Evolutionary conservation across 768 basidiomycete genomes (phyloP), one percentile per base, ranked within the genome.

Genomic region (Punctularia strigosozonata): DNA sequence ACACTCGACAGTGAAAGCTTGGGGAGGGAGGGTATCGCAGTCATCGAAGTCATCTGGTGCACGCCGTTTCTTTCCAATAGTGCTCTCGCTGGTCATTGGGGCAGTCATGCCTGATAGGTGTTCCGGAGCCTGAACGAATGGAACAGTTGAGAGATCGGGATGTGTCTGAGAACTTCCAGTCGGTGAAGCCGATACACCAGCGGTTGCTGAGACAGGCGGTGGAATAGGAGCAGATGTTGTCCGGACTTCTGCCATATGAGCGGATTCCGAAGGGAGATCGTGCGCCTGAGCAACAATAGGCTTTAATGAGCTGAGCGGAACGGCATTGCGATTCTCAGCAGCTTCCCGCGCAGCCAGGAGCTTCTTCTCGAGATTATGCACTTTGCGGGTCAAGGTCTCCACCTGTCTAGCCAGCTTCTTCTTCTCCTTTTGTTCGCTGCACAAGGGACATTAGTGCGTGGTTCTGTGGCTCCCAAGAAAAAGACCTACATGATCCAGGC

Each of bases 41-140:
- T 65, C 61, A 36, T 84, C 81, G 45, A 80, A 81, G 47, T 87
- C 83, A 40, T 86, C 84, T 2, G 85, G 84, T 20, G 75, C 78
- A 18, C 74, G 71, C 8, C 84, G 71, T 52, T 86, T 87, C 62
- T 75, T 78, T 22, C 80, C 77, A 21, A 51, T 49, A 12, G 57
- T 50, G 25, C 72, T 68, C 5, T 49, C 43, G 13, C 69, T 57
- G 2, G 64, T 58, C 17, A 61, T 30, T 8, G 38, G 25, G 18
- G 28, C 39, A 20, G 35, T 39, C 13, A 6, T 25, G 19, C n/a
- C 22, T 15, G 43, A 22, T 22, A 33, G 6, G 3, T 26, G 17
- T 6, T 10, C 15, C 13, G 45, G 41, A 7, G 38, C 41, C 7
- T 36, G 41, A n/a, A 36, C 18, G 19, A 39, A 36, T n/a, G n/a